phyloP scores from a whole-genome alignment of 192 early-diverging fungal species.

The Thamnidium elegans region DNA sequence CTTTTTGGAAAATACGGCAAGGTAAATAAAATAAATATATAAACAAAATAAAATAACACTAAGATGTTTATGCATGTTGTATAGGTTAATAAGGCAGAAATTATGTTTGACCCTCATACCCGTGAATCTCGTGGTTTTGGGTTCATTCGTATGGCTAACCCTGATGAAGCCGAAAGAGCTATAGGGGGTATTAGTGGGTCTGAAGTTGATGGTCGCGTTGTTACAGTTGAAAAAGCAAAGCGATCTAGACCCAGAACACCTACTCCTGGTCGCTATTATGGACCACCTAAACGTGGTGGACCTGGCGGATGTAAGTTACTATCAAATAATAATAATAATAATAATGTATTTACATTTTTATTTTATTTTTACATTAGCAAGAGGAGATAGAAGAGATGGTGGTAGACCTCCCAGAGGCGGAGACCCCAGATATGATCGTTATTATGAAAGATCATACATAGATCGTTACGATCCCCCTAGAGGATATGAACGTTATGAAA shows the following conservation, averaged over 20 bases:
- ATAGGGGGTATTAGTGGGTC: slow-evolving; percentile 62
- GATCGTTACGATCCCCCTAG: slow-evolving; percentile 29
- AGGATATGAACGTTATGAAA: slow-evolving; percentile 29
- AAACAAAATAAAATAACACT: background rate
- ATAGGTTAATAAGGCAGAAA: slow-evolving; percentile 63
- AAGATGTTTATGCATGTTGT: background rate
- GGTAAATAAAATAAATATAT: slow-evolving; percentile 38
- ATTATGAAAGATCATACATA: slow-evolving; percentile 35
- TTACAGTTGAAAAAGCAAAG: slow-evolving; percentile 80
- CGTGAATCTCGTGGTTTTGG: slow-evolving; percentile 86
- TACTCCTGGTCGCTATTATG: slow-evolving; percentile 77
- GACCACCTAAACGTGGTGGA: slow-evolving; percentile 64
- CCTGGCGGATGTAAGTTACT: slow-evolving; percentile 33
- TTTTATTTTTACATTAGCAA: background rate
- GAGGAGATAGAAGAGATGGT: slow-evolving; percentile 10
- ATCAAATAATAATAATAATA: background rate
- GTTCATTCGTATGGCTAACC: slow-evolving; percentile 71
- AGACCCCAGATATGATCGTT: slow-evolving; percentile 41
- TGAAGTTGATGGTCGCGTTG: slow-evolving; percentile 77
- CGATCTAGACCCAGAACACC: slow-evolving; percentile 67
- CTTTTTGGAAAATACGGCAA: slow-evolving; percentile 71
- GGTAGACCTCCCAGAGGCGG: slow-evolving; percentile 36
- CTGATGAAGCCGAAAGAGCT: slow-evolving; percentile 69
- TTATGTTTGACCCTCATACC: slow-evolving; percentile 80
- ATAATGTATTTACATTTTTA: background rate